Conservation (phyloP, 2,329 filamentous ascomycete species). For the Aspergillus sp. region DNA sequence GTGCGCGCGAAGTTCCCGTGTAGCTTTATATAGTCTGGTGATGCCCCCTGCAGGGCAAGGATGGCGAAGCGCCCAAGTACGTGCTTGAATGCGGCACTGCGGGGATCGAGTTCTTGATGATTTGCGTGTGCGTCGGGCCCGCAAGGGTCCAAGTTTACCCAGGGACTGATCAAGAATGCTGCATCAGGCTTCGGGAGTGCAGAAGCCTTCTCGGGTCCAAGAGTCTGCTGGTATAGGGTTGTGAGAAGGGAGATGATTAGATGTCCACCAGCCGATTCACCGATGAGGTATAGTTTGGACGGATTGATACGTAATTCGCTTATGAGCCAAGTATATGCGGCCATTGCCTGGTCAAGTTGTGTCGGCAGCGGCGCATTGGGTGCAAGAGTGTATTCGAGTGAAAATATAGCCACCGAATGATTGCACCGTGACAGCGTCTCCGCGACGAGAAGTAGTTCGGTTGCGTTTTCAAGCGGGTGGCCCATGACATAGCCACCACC, state of each 20-base stretch:
- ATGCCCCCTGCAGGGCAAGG: constrained; percentile 3
- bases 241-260: constrained; percentile 10
- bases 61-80: constrained; percentile 8
- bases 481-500: constrained; percentile 21
- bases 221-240: background rate
- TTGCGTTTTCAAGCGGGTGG: constrained; percentile 16
- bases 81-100: constrained; percentile 6
- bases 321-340: constrained; percentile 58
- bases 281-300: constrained; percentile 11
- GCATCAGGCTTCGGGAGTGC: constrained; percentile 9
- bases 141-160: constrained; percentile 14
- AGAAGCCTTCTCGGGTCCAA: background rate
- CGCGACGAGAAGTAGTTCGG: constrained; percentile 18
- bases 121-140: background rate
- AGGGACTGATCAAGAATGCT: constrained; percentile 14
- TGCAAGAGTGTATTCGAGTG: constrained; percentile 76
- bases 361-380: constrained; percentile 70
- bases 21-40: background rate
- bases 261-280: constrained; percentile 15
- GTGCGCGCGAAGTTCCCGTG: constrained; percentile 9
- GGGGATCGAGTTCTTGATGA: background rate
- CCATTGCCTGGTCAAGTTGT: constrained; percentile 68
- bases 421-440: constrained; percentile 20
- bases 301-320: constrained; percentile 2
- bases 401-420: constrained; percentile 71